Base-by-base conservation (phyloP, 495 filamentous ascomycete species). In the Neurospora sp. region DNA sequence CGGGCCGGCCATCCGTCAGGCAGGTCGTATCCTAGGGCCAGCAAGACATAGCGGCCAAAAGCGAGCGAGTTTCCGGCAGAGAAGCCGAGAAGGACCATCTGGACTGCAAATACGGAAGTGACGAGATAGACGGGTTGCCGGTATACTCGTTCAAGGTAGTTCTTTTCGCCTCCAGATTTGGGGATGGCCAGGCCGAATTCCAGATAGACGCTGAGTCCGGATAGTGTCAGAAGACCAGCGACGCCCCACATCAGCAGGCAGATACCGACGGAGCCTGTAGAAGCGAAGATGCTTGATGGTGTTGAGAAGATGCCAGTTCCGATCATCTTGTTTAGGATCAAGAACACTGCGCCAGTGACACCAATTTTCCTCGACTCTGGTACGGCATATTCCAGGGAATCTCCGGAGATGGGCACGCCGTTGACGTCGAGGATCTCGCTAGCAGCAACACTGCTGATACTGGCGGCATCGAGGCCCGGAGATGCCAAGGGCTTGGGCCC, bases 31-130 rank as follows among this genome's bases (percentile, higher is more conserved):
- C 88, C 86, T 0, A 88, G 83, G 0, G 90, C 90, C 74, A 87
- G 87, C 77, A 92, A 86, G 48, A 91, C 85, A 77, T 92, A 92
- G 71, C 89, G 82, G 69, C 90, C 90, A 42, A 92, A 91, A 4
- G 90, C 87, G 69, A 92, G 86, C 44, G 88, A 88, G 82, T 92
- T 92, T 4, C 86, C 86, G 5, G 88, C 85, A 39, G 83, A 83
- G 72, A 85, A 86, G 18, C 84, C 84, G 2, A 89, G 80, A 11
- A 87, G 78, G 48, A 90, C 84, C 70, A 88, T 86, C 74, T 90
- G 89, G 1, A 86, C 81, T 20, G 87, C 86, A 73, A 88, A 89
- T 77, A 90, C 86, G 74, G 84, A 86, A 0, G 88, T 90, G 12
- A 87, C 87, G 2, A 92, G 83, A 83, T 89, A 90, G 42, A 81